Conservation (phyloP, 768 basidiomycete species). For the Leucosporidium creatinivorum region DNA sequence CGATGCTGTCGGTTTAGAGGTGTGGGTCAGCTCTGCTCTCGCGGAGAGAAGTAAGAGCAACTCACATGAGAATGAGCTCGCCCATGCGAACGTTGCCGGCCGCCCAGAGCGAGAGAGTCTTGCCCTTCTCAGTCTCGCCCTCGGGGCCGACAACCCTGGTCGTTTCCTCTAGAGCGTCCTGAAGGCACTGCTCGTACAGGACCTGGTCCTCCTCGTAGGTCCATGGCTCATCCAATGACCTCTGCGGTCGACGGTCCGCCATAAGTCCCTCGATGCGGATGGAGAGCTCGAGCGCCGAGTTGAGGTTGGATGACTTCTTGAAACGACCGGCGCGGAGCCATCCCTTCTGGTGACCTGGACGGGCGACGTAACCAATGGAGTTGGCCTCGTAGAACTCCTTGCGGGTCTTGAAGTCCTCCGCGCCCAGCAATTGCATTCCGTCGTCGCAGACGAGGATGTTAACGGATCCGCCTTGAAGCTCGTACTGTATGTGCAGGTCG, state of each 20-base stretch:
- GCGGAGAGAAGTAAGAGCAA: not conserved
- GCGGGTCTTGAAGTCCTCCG: slow-evolving; percentile 59
- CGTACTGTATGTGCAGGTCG: slow-evolving; percentile 47
- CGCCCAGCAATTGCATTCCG: slow-evolving; percentile 61
- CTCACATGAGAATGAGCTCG: slow-evolving; percentile 61
- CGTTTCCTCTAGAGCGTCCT: slow-evolving; percentile 59
- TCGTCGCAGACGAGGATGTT: slow-evolving; percentile 76
- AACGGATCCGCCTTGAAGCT: slow-evolving; percentile 77
- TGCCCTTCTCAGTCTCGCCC: slow-evolving; percentile 65
- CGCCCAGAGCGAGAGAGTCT: slow-evolving; percentile 59
- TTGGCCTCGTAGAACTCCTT: slow-evolving; percentile 63
- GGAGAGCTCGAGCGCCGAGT: slow-evolving; percentile 55
- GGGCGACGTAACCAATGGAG: slow-evolving; percentile 74
- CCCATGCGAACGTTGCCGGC: slow-evolving; percentile 64
- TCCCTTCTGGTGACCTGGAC: slow-evolving; percentile 62
- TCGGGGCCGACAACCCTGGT: slow-evolving; percentile 52
- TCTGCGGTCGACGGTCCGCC: slow-evolving; percentile 40
- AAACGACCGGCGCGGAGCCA: slow-evolving; percentile 80
- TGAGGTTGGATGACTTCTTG: slow-evolving; percentile 86
- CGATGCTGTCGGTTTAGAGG: slow-evolving; percentile 44
- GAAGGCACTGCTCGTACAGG: slow-evolving; percentile 53
- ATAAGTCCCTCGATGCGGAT: slow-evolving; percentile 54
- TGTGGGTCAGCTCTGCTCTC: too few relatives aligned
- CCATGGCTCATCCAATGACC: slow-evolving; percentile 51
- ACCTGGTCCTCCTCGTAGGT: slow-evolving; percentile 60